phyloP scores from a whole-genome alignment of 1,284 basidiomycete species.

The Trichosporon sp. region DNA sequence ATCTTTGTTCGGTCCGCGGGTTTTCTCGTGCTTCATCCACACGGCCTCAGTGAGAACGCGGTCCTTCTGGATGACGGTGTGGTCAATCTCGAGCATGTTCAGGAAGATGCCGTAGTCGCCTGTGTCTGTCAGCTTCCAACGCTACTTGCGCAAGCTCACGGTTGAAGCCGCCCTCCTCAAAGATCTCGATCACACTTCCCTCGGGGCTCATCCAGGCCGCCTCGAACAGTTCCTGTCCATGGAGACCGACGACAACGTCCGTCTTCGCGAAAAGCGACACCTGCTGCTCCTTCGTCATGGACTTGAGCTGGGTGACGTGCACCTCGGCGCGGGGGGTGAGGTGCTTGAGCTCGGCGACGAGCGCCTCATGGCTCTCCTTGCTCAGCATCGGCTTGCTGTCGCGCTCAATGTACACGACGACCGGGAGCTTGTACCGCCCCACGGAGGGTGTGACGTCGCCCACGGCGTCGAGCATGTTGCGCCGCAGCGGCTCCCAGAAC shows the following conservation, averaged over 20 bases:
- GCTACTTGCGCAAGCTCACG: conserved; percentile 34
- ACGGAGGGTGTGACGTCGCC: conserved; percentile 30
- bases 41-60: conserved; percentile 18
- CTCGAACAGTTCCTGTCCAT: conserved; percentile 42
- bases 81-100: conserved; percentile 39
- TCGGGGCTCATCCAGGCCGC: conserved; percentile 46
- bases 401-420: conserved; percentile 48
- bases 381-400: conserved; percentile 33
- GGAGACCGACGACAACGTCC: conserved; percentile 46
- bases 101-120: conserved; percentile 46
- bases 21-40: conserved; percentile 20
- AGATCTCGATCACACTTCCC: conserved; percentile 39
- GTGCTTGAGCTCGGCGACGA: conserved; percentile 44
- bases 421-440: conserved; percentile 37
- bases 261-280: conserved; percentile 44
- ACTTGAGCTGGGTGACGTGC: conserved; percentile 43
- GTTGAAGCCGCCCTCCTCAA: conserved; percentile 38
- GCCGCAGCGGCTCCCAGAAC: conserved; percentile 45
- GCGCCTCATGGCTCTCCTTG: conserved; percentile 33
- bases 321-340: conserved; percentile 49
- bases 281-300: conserved; percentile 44
- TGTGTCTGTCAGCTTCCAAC: conserved; percentile 20
- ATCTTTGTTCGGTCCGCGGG: conserved; percentile 20
- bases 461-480: conserved; percentile 38
- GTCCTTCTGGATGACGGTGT: conserved; percentile 41